phyloP scores from a whole-genome alignment of 1,284 basidiomycete species.

The Crocinoboletus sp. region DNA sequence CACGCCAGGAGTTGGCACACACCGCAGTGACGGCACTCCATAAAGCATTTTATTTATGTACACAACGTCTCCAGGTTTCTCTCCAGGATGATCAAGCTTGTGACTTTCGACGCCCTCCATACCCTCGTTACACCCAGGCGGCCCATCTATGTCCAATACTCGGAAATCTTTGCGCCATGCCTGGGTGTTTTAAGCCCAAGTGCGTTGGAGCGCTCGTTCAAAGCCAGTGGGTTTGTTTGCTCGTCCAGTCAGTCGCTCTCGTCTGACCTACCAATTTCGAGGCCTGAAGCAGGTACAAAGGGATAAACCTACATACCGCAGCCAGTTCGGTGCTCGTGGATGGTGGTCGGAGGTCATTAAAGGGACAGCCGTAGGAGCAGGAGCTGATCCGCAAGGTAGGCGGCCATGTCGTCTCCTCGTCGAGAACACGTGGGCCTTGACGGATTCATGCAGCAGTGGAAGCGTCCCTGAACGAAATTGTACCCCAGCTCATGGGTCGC shows the following conservation, averaged over 20 bases:
- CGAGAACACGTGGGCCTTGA: constrained; percentile 15
- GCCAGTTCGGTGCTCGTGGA: constrained; percentile 40
- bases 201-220: constrained; percentile 58
- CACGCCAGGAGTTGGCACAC: background rate
- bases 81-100: constrained; percentile 34
- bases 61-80: background rate
- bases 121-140: constrained; percentile 61
- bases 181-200: constrained; percentile 54
- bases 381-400: constrained; percentile 52
- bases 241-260: background rate
- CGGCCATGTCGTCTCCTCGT: constrained; percentile 19
- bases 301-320: constrained; percentile 50
- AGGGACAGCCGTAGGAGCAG: constrained; percentile 67
- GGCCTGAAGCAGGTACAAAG: constrained; percentile 60
- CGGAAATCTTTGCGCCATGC: constrained; percentile 58
- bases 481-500: constrained; percentile 50
- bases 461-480: constrained; percentile 46
- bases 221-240: constrained; percentile 43
- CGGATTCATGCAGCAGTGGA: constrained; percentile 44
- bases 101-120: constrained; percentile 69
- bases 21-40: constrained; percentile 3
- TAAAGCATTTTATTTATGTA: constrained; percentile 21
- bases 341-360: constrained; percentile 77
- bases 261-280: constrained; percentile 26
- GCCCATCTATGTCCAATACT: constrained; percentile 67